Evolutionary conservation across 2,329 filamentous ascomycete species (phyloP), one percentile per base, ranked within the genome.

Genomic region (Fusarium tupiense): DNA sequence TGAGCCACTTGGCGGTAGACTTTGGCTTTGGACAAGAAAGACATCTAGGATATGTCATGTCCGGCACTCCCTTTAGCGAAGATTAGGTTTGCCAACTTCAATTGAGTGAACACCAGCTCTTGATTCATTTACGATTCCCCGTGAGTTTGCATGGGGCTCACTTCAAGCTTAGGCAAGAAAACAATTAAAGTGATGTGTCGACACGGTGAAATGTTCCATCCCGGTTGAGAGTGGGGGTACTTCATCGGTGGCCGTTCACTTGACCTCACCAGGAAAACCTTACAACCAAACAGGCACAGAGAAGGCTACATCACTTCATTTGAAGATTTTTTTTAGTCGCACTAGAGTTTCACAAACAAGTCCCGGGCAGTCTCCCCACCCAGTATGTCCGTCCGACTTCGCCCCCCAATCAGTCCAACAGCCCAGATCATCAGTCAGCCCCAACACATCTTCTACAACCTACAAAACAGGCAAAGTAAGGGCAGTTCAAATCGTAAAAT

Each of bases 401-500:
- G 6, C 29, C 29, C 8, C 29, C 8, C 8, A 3, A 29, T 29
- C 8, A 53, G 6, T 19, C 14, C 24, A 38, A 7, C 19, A n/a
- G 5, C 3, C 9, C 3, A 9, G 7, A 40, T 40, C 5, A 3
- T 8, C 5, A 10, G 7, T 4, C 14, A 29, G 4, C 24, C 4
- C 8, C 35, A 13, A 13, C 35, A n/a, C 3, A 22, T 3, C 7
- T 3, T 29, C 10, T 10, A 12, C 50, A 2, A 3, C 10, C 33
- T 3, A 17, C 7, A 26, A 6, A 8, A 13, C 19, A 5, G 7
- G 35, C 14, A 38, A 22, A 29, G 22, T 0, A 6, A 17, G 10
- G 3, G 19, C 5, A 17, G 3, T 7, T 9, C 3, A 26, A 20
- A 2, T 16, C 3, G 0, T 0, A 22, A 1, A 1, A 17, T 0